These are phyloP conservation scores for Emergomyces africanus DNA, from an alignment of 2,329 filamentous ascomycete genomes.

Conservation along the genomic window DNA sequence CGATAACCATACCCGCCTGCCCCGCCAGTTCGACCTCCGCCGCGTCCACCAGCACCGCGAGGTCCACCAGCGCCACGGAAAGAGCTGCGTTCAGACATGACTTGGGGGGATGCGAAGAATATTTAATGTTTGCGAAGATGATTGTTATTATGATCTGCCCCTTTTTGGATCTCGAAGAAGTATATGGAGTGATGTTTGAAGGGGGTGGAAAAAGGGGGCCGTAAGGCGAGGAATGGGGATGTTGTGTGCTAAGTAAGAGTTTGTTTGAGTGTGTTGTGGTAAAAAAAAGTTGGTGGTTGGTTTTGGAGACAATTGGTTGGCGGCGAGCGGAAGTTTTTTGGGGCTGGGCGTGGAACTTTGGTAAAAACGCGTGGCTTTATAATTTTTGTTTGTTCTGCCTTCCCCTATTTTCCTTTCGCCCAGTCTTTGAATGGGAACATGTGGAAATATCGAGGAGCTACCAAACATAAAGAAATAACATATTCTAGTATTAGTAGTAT, in stretches of 20 bases:
- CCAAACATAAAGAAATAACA: no score
- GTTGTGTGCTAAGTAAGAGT: not conserved
- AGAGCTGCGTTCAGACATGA: constrained; percentile 36
- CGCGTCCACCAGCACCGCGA: constrained; percentile 26
- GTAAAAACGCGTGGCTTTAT: not conserved
- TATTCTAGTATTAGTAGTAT: no score
- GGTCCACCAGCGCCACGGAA: constrained; percentile 43
- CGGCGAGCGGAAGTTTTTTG: not conserved
- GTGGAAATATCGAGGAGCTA: no score
- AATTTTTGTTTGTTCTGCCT: not conserved
- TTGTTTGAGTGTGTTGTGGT: not conserved
- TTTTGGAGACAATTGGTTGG: not conserved
- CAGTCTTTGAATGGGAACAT: no score
- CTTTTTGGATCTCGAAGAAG: not conserved
- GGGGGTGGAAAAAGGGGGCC: not conserved
- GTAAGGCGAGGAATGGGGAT: no score
- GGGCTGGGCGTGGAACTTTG: not conserved
- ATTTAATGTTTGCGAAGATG: not conserved
- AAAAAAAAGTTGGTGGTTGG: not conserved
- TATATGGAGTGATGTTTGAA: not conserved
- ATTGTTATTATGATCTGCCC: not conserved
- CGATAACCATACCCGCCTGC: constrained; percentile 23
- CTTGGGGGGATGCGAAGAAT: not conserved
- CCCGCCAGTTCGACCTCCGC: constrained; percentile 30
- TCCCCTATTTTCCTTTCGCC: no score